phyloP scores from a whole-genome alignment of 2,329 filamentous ascomycete genomes.

The Fusarium napiforme region DNA sequence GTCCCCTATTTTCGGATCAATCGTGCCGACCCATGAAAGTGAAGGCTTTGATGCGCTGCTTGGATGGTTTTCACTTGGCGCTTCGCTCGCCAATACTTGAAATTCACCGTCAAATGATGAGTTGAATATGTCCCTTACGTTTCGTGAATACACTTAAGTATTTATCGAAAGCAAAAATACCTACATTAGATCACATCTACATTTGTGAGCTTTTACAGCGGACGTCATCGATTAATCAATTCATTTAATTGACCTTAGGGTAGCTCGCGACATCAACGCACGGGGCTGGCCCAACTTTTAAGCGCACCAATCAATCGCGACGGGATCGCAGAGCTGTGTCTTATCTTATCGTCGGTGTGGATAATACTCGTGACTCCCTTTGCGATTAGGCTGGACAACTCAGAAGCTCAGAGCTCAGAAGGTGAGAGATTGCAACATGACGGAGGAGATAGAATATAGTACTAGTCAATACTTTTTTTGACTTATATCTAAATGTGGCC shows the following conservation, averaged over 20 bases:
- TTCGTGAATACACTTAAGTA: too few relatives aligned
- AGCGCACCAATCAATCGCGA: background rate
- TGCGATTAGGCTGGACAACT: background rate
- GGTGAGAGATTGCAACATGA: accelerated
- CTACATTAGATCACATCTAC: too few relatives aligned
- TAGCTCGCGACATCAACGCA: background rate
- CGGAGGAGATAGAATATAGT: accelerated
- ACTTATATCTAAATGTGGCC: accelerated
- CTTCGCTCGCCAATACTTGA: too few relatives aligned
- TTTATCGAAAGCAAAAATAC: too few relatives aligned
- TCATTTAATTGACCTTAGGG: accelerated
- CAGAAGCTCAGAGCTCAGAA: accelerated
- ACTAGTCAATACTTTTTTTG: accelerated
- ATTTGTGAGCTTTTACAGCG: accelerated
- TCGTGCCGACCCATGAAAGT: accelerated
- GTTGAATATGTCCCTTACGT: too few relatives aligned
- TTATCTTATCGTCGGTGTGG: background rate
- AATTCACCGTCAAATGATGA: accelerated
- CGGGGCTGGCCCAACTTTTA: accelerated
- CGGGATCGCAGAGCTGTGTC: background rate
- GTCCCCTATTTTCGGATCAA: background rate
- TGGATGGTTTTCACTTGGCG: accelerated
- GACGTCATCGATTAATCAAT: background rate
- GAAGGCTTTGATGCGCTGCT: accelerated
- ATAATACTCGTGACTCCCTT: background rate